These are phyloP conservation scores for Oryza glaberrima DNA, from an alignment of 176 grass and related monocot genomes.

Conservation along the genomic window DNA sequence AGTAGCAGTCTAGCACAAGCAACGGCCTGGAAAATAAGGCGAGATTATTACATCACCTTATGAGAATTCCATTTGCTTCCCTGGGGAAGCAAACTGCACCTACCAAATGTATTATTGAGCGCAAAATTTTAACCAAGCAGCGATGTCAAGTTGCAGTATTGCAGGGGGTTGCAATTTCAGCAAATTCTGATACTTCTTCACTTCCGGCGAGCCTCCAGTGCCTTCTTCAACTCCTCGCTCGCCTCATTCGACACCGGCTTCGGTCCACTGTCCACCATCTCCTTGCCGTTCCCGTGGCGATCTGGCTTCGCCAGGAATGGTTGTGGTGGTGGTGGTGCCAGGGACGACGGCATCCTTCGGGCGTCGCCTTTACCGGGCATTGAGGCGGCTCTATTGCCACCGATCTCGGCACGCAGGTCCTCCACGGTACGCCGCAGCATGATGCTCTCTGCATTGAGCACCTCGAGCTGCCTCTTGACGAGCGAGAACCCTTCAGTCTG, in stretches of 20 bases:
- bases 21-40: conserved; percentile 17
- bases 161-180: conserved; percentile 33
- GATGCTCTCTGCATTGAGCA: conserved; percentile 58
- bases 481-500: conserved; percentile 30
- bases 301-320: conserved; percentile 38
- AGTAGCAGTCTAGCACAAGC: conserved; percentile 6
- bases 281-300: conserved; percentile 44
- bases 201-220: conserved; percentile 51
- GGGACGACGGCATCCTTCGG: not conserved
- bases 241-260: conserved; percentile 47
- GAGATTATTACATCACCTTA: conserved; percentile 37
- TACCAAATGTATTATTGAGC: conserved; percentile 42
- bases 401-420: conserved; percentile 55
- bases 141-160: conserved; percentile 8
- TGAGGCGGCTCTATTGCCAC: conserved; percentile 28
- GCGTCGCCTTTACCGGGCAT: conserved; percentile 10
- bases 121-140: not conserved
- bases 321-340: not conserved
- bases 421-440: conserved; percentile 57
- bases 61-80: conserved; percentile 30
- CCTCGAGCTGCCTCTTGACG: conserved; percentile 65
- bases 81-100: conserved; percentile 28
- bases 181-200: conserved; percentile 30
- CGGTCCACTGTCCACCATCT: conserved; percentile 7
- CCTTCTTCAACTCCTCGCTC: conserved; percentile 67